Conservation (phyloP, 176 grass and related monocot species). For the Oryza meyeriana region DNA sequence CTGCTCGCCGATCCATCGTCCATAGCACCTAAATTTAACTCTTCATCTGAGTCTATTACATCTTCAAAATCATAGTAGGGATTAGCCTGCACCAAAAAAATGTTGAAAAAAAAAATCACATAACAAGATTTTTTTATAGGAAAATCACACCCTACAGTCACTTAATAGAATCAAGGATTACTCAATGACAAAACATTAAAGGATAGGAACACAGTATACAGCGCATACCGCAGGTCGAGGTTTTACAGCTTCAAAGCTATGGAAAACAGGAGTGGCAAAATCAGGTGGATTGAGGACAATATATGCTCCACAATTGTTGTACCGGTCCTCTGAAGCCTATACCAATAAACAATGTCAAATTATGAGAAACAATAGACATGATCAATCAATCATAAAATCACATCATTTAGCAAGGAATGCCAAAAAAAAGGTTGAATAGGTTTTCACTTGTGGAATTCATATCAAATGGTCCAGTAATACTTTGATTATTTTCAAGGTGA, state of each 20-base stretch:
- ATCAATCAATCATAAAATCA: background rate
- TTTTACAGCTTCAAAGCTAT: constrained; percentile 84
- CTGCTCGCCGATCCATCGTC: constrained; percentile 53
- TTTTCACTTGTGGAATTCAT: background rate
- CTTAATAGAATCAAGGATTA: background rate
- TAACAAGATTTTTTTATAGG: background rate
- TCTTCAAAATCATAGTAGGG: constrained; percentile 85
- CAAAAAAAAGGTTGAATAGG: background rate
- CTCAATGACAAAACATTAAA: background rate
- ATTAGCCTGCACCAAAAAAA: constrained; percentile 45
- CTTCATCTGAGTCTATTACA: constrained; percentile 94
- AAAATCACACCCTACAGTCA: background rate
- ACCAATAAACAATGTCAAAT: background rate
- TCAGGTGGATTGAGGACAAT: constrained; percentile 80
- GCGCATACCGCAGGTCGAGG: constrained; percentile 71
- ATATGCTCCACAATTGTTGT: constrained; percentile 85
- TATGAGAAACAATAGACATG: background rate
- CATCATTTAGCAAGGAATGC: background rate
- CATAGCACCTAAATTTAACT: constrained; percentile 78
- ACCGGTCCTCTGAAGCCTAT: constrained; percentile 74
- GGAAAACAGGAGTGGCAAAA: constrained; percentile 81
- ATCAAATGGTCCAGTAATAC: background rate
- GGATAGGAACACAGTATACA: background rate
- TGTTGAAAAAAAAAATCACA: background rate
- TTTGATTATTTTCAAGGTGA: background rate